phyloP scores from a whole-genome alignment of 768 basidiomycete genomes.

The Hortiboletus campestris region DNA sequence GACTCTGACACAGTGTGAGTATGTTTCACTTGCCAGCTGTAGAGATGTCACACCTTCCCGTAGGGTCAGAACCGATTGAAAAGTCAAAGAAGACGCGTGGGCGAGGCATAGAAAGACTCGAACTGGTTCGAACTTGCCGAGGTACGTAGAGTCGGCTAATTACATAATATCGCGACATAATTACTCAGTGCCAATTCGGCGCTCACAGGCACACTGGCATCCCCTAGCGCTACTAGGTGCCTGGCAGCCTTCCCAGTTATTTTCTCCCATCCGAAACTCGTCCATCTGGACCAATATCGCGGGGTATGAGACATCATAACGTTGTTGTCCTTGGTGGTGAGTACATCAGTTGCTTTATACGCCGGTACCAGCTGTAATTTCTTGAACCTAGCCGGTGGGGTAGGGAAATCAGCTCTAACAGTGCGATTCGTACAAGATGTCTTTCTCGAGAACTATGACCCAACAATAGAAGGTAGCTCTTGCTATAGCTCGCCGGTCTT shows the following conservation, averaged over 20 bases:
- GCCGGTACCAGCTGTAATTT: background rate
- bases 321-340: conserved; percentile 80
- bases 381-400: conserved; percentile 65
- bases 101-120: conserved; percentile 40
- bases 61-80: conserved; percentile 44
- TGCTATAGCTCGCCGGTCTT: background rate
- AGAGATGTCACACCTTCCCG: conserved; percentile 49
- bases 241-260: background rate
- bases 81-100: conserved; percentile 74
- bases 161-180: conserved; percentile 10
- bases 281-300: conserved; percentile 3
- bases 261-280: conserved; percentile 10
- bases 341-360: conserved; percentile 20
- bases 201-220: background rate
- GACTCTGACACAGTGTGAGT: conserved; percentile 42
- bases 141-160: background rate
- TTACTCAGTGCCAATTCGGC: background rate
- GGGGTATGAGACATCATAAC: conserved; percentile 67
- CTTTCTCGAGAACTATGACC: conserved; percentile 77
- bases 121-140: background rate
- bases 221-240: conserved; percentile 16
- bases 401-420: conserved; percentile 85
- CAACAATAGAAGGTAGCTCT: conserved; percentile 74
- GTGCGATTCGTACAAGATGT: conserved; percentile 72
- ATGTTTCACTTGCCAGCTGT: background rate